Evolutionary conservation across 1,284 basidiomycete species (phyloP), one percentile per base, ranked within the genome.

Genomic region (Ganoderma sinense): DNA sequence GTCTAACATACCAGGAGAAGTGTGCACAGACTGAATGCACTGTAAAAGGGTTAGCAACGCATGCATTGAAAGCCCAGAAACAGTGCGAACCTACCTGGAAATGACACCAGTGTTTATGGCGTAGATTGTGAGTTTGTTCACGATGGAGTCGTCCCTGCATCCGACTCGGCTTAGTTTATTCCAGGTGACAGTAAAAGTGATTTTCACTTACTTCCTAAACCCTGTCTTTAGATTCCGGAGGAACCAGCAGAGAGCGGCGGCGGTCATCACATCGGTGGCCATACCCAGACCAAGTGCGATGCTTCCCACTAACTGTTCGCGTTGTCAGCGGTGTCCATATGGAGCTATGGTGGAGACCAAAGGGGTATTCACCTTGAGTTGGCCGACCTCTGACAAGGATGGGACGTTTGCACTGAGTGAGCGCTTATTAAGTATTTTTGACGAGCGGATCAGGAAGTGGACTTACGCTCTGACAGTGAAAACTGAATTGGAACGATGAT

Each of bases 81-180:
- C 31, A 31, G 5, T 20, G 16, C 20, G 11, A 68, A 36, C 76
- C 62, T 75, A 90, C 89, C 87, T 87, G 7, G 90, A 91, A 48
- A 92, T 68, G 18, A 85, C 80, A n/a, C 91, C 89, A 0, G 88
- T 89, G 72, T 89, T 90, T 66, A 90, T 84, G 7, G 88, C 87
- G 69, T 88, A 87, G 40, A 87, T 71, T 1, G 82, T 87, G 31
- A 89, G 75, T 2, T 77, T 85, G 71, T 87, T 87, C 51, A 92
- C 85, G 26, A 92, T 81, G 4, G 86, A 87, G 76, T 91, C 86
- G 41, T 87, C 86, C 60, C 90, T 92, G 73, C 31, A 60, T 61
- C 8, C 39, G 67, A 61, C 13, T 26, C 11, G 10, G 13, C 26
- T n/a, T 39, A 36, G 11, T 31, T 11, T 18, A 39, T 23, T 11